A percentile compares a stretch with the other conserved stretches of the same genome.
phyloP scores from a whole-genome alignment of 2,329 filamentous ascomycete species.

The Aspergillus pseudoterreus region DNA sequence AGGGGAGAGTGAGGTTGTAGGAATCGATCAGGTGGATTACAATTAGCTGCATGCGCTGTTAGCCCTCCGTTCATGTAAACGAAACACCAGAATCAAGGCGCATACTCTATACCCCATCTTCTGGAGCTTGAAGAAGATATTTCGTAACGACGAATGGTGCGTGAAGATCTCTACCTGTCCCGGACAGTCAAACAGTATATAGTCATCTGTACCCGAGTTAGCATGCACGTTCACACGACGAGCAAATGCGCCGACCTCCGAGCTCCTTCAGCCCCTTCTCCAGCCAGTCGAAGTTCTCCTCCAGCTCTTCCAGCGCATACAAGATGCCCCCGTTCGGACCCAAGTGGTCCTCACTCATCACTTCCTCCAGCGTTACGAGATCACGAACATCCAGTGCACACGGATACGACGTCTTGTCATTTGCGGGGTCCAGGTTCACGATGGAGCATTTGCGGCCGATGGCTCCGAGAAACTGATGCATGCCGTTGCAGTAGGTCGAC shows the following conservation, averaged over 20 bases:
- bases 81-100: constrained; percentile 3
- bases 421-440: constrained; percentile 94
- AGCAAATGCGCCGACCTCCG: constrained; percentile 47
- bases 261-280: constrained; percentile 74
- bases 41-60: constrained; percentile 62
- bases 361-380: constrained; percentile 84
- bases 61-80: constrained; percentile 1
- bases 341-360: constrained; percentile 86
- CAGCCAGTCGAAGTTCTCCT: constrained; percentile 91
- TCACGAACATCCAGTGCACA: constrained; percentile 87
- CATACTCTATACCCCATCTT: constrained; percentile 88
- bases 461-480: constrained; percentile 96
- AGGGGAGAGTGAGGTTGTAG: constrained; percentile 87
- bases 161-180: constrained; percentile 97
- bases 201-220: constrained; percentile 61
- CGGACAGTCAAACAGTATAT: constrained; percentile 91
- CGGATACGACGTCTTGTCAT: constrained; percentile 85
- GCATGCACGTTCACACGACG: background rate
- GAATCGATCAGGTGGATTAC: constrained; percentile 92
- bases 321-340: constrained; percentile 90
- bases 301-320: constrained; percentile 91
- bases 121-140: constrained; percentile 86
- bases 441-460: constrained; percentile 93
- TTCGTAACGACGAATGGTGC: constrained; percentile 85
- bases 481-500: constrained; percentile 97